A percentile compares a stretch with the other conserved stretches of the same genome.
Evolutionary conservation across 2,329 filamentous ascomycete genomes (phyloP).

Genomic region (Colletotrichum filicis): DNA sequence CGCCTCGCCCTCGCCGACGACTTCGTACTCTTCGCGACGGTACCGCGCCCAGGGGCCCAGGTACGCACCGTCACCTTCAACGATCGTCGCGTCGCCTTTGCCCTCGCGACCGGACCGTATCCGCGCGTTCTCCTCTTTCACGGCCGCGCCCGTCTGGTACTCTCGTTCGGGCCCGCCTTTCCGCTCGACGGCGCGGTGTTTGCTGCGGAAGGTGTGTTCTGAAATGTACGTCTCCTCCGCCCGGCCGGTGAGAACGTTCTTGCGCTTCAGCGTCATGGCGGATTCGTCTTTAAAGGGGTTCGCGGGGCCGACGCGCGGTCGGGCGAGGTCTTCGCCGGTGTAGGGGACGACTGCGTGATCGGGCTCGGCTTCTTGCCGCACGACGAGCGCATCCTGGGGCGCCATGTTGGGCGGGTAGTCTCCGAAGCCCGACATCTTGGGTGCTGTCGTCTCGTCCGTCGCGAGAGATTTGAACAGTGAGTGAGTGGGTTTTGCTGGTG

Average conservation of each 20-base stretch:
- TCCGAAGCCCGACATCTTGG: constrained; percentile 68
- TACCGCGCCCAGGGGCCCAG: constrained; percentile 96
- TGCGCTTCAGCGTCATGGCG: constrained; percentile 71
- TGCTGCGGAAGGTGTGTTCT: constrained; percentile 88
- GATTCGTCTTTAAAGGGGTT: constrained; percentile 80
- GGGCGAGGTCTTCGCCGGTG: constrained; percentile 78
- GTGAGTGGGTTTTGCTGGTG: constrained; percentile 26
- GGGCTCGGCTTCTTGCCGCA: constrained; percentile 64
- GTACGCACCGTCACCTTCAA: constrained; percentile 89
- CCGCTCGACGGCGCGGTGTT: constrained; percentile 85
- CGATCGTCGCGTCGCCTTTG: constrained; percentile 85
- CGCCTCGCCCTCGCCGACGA: constrained; percentile 79
- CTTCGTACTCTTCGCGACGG: constrained; percentile 76
- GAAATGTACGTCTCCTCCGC: constrained; percentile 91
- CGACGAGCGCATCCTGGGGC: constrained; percentile 71
- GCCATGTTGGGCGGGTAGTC: constrained; percentile 75
- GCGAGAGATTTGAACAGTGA: constrained; percentile 3
- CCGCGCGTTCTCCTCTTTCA: constrained; percentile 77
- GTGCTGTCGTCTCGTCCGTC: background rate
- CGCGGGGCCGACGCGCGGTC: constrained; percentile 73
- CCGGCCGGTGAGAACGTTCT: constrained; percentile 85
- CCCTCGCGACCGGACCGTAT: constrained; percentile 81
- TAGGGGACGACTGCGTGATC: constrained; percentile 72
- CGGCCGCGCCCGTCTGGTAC: constrained; percentile 62
- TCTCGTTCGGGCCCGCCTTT: constrained; percentile 68